Conservation (phyloP, 805 yeast genomes). For the Cyberlindnera euphorbiae region DNA sequence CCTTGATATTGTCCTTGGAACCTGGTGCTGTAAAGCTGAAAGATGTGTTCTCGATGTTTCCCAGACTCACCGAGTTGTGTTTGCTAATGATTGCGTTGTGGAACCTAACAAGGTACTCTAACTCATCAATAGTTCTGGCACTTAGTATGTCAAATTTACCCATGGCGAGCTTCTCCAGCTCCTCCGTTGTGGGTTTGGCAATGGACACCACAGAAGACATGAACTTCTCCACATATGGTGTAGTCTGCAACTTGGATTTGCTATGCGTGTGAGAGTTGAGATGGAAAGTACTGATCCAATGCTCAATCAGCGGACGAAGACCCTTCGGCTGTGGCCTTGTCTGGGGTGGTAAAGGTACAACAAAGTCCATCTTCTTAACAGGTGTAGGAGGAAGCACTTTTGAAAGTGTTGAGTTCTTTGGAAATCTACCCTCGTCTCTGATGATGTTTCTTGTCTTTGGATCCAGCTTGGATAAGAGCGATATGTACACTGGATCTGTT, state of each 20-base stretch:
- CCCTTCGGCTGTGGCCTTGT: slow-evolving; percentile 23
- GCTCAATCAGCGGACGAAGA: slow-evolving; percentile 18
- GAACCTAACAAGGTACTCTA: slow-evolving; percentile 48
- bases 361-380: slow-evolving; percentile 52
- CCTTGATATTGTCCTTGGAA: slow-evolving; percentile 4
- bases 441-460: slow-evolving; percentile 17
- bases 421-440: slow-evolving; percentile 35
- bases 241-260: slow-evolving; percentile 6
- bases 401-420: slow-evolving; percentile 37
- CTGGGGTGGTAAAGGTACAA: slow-evolving; percentile 27
- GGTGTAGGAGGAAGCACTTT: slow-evolving; percentile 64
- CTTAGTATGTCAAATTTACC: slow-evolving; percentile 57
- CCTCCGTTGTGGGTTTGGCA: slow-evolving; percentile 24
- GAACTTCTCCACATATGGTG: slow-evolving; percentile 21
- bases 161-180: slow-evolving; percentile 32
- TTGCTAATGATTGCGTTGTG: slow-evolving; percentile 36
- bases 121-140: slow-evolving; percentile 67
- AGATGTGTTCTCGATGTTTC: slow-evolving; percentile 4
- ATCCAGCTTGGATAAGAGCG: slow-evolving; percentile 18
- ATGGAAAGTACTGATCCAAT: slow-evolving; percentile 20
- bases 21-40: slow-evolving; percentile 21
- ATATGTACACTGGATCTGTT: slow-evolving; percentile 15
- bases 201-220: slow-evolving; percentile 26
- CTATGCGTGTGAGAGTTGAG: slow-evolving; percentile 8
- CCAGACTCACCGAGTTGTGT: slow-evolving; percentile 15